Evolutionary conservation across 1,284 basidiomycete genomes (phyloP), one percentile per base, ranked within the genome.

Genomic region (Anthracocystis walkeri): DNA sequence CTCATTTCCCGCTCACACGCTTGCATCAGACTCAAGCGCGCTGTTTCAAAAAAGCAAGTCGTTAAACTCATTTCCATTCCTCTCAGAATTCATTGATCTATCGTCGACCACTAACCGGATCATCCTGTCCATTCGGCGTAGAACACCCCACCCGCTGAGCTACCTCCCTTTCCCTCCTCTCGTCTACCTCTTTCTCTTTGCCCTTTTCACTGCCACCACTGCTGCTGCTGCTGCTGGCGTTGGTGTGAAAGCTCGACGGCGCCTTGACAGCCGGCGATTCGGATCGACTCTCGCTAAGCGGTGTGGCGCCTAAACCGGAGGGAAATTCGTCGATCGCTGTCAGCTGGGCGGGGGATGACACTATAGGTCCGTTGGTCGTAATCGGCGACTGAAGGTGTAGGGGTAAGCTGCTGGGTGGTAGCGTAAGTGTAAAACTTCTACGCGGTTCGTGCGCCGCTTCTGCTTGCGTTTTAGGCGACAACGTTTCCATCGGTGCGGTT

Each of bases 241-340:
- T 44, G 1, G 52, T 55, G 7, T 56, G 40, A 3, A 62, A 59
- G 44, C 56, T 72, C 10, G 69, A 48, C 38, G 69, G 69, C 23
- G 46, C n/a, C 48, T 50, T 23, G 10, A 8, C 27, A 4, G 40
- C 14, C 0, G 64, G 71, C 16, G 71, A 65, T 12, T 65, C 65
- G 16, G 46, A n/a, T 14, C 72, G 20, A 11, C 66, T 65, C 33
- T 69, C 65, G 27, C 58, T 61, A 10, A 56, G 20, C 38, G 72
- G 61, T 14, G 64, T 66, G 3, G 56, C 20, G 4, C 60, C 61
- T 16, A 20, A 1, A 1, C 65, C 70, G 18, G 45, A 49, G 2
- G 66, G 61, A 64, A 70, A 65, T 46, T 75, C 73, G 61, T 67
- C 68, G 40, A 75, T 75, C 54, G 73, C 67, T 7, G 64, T 71